phyloP scores from a whole-genome alignment of 768 basidiomycete species.

The Russula compacta region DNA sequence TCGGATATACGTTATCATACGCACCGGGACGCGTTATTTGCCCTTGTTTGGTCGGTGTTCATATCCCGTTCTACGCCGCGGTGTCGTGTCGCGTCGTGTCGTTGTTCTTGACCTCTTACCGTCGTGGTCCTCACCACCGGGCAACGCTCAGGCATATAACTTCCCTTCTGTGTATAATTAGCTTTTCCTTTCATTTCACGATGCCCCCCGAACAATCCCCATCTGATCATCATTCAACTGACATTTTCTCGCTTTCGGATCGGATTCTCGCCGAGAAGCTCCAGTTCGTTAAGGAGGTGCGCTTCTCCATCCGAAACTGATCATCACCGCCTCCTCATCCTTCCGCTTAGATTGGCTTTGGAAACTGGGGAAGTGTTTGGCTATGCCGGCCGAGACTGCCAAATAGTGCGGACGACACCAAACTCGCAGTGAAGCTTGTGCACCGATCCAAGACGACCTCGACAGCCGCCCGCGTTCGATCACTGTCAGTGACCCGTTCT shows the following conservation, averaged over 20 bases:
- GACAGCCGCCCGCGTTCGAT: slow-evolving; percentile 81
- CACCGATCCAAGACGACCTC: slow-evolving; percentile 74
- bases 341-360: slow-evolving; percentile 65
- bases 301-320: slow-evolving; percentile 17
- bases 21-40: slow-evolving; percentile 14
- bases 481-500: slow-evolving; percentile 47
- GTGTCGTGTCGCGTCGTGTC: too few species aligned
- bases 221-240: slow-evolving; percentile 29
- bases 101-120: background rate
- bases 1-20: background rate
- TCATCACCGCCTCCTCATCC: background rate
- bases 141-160: background rate
- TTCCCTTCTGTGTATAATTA: slow-evolving; percentile 12
- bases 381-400: slow-evolving; percentile 54
- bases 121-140: background rate
- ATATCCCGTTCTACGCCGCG: background rate
- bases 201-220: slow-evolving; percentile 27
- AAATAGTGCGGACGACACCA: slow-evolving; percentile 34
- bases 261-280: slow-evolving; percentile 59
- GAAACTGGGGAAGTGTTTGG: slow-evolving; percentile 93
- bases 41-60: slow-evolving; percentile 12
- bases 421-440: slow-evolving; percentile 89
- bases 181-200: slow-evolving; percentile 16
- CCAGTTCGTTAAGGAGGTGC: slow-evolving; percentile 67
- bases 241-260: slow-evolving; percentile 72